Conservation (phyloP, 768 basidiomycete species). For the Amanita rubescens region DNA sequence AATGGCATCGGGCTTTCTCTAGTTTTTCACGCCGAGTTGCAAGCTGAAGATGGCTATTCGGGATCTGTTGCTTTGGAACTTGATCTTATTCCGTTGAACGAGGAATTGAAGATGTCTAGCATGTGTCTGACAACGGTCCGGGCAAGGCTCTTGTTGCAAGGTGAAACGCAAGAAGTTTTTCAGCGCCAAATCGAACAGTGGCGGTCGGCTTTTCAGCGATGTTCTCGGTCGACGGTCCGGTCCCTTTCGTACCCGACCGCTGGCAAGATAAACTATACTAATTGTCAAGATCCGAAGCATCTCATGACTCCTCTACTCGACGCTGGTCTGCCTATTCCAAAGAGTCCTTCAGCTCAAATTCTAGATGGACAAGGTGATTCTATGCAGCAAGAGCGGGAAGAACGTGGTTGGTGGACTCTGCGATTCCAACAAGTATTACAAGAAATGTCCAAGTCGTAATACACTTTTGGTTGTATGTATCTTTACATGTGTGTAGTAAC, state of each 20-base stretch:
- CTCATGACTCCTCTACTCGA: constrained; percentile 29
- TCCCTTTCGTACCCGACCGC: constrained; percentile 17
- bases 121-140: constrained; percentile 5
- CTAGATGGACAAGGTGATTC: constrained; percentile 16
- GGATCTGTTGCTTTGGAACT: background rate
- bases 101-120: background rate
- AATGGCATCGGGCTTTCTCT: constrained; percentile 34
- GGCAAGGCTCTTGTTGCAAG: background rate
- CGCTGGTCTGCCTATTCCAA: constrained; percentile 53
- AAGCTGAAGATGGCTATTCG: constrained; percentile 3
- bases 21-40: constrained; percentile 29
- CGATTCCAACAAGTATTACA: constrained; percentile 55
- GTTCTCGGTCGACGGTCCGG: constrained; percentile 40
- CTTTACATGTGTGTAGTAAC: background rate
- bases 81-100: constrained; percentile 6
- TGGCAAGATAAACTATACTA: constrained; percentile 17
- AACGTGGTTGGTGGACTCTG: constrained; percentile 68
- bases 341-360: constrained; percentile 63
- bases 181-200: constrained; percentile 24
- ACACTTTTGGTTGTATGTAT: background rate
- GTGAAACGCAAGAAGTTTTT: background rate
- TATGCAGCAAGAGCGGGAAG: constrained; percentile 48
- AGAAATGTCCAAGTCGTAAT: constrained; percentile 8
- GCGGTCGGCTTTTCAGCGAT: constrained; percentile 47
- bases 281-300: constrained; percentile 23